Conservation (phyloP, 2,329 filamentous ascomycete species). For the Ophiostoma triangulosporum region DNA sequence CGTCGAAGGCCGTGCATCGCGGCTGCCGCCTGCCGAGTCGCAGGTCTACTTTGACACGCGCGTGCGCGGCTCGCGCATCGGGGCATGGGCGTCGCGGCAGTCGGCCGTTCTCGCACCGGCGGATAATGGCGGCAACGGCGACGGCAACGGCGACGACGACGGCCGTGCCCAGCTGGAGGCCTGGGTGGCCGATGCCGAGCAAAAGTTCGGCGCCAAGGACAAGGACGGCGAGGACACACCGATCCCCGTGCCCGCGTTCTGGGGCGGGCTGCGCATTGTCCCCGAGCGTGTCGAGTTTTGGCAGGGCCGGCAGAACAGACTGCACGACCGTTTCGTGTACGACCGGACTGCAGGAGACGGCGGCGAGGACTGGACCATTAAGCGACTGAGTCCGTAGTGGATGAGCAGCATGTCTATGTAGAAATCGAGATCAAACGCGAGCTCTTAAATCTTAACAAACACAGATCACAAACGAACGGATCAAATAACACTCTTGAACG, state of each 20-base stretch:
- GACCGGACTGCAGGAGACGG: constrained; percentile 37
- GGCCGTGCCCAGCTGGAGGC: constrained; percentile 61
- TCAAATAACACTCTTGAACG: no score
- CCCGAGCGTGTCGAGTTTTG: constrained; percentile 90
- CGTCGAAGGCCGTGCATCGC: constrained; percentile 64
- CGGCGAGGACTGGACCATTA: constrained; percentile 44
- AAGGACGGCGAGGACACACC: constrained; percentile 61
- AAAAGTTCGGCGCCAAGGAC: constrained; percentile 68
- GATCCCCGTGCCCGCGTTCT: constrained; percentile 86
- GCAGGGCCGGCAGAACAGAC: constrained; percentile 75
- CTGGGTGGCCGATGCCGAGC: constrained; percentile 65
- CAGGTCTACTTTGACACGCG: constrained; percentile 53
- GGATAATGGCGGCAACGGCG: not conserved
- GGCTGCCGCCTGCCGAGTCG: constrained; percentile 57
- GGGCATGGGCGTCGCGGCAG: constrained; percentile 89
- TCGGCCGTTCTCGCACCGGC: constrained; percentile 53
- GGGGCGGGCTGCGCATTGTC: constrained; percentile 79
- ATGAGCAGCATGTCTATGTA: not conserved
- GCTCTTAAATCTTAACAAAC: not conserved
- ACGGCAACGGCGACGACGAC: constrained; percentile 36
- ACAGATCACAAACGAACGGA: not conserved
- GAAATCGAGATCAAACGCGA: not conserved
- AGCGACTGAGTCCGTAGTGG: constrained; percentile 56
- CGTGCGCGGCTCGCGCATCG: constrained; percentile 69
- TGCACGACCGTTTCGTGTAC: constrained; percentile 92